These are phyloP conservation scores for Fusarium marasasianum DNA, from an alignment of 2,329 filamentous ascomycete species.

Conservation along the genomic window DNA sequence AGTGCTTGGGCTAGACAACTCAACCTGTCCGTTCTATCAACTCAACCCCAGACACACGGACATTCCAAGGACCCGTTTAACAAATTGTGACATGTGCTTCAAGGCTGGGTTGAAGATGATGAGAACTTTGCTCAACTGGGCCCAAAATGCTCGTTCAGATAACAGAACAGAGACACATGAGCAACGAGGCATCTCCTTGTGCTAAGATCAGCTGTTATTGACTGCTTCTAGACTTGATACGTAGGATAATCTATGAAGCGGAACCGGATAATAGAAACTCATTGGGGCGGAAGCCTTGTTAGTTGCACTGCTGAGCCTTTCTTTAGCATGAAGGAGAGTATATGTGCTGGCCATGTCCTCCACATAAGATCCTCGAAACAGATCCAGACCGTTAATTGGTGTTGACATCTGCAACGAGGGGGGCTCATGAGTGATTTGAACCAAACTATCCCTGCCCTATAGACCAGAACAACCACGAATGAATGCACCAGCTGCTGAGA, in stretches of 20 bases:
- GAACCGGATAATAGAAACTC: constrained; percentile 9
- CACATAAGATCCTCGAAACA: constrained; percentile 4
- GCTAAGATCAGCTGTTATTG: constrained; percentile 34
- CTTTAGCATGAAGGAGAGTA: not conserved
- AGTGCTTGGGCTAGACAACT: not conserved
- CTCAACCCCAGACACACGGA: constrained; percentile 19
- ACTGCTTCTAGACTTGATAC: constrained; percentile 20
- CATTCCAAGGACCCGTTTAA: constrained; percentile 6
- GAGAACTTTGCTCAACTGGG: not conserved
- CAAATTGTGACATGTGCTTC: not conserved
- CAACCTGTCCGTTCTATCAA: constrained; percentile 15
- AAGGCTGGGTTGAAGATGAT: not conserved
- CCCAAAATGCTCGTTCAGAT: not conserved
- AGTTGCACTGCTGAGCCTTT: constrained; percentile 20
- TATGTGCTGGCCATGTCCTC: constrained; percentile 20
- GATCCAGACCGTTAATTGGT: constrained; percentile 3
- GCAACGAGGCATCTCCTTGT: constrained; percentile 6
- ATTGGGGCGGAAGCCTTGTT: not conserved
- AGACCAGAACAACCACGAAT: constrained; percentile 1
- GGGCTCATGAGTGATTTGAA: constrained; percentile 2
- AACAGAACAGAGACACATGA: not conserved
- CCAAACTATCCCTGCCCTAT: constrained; percentile 14
- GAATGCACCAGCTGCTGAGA: constrained; percentile 6
- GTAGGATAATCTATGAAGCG: constrained; percentile 15
- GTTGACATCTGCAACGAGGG: not conserved